Conservation (phyloP, 2,329 filamentous ascomycete genomes). For the Trichophyton mentagrophytes region DNA sequence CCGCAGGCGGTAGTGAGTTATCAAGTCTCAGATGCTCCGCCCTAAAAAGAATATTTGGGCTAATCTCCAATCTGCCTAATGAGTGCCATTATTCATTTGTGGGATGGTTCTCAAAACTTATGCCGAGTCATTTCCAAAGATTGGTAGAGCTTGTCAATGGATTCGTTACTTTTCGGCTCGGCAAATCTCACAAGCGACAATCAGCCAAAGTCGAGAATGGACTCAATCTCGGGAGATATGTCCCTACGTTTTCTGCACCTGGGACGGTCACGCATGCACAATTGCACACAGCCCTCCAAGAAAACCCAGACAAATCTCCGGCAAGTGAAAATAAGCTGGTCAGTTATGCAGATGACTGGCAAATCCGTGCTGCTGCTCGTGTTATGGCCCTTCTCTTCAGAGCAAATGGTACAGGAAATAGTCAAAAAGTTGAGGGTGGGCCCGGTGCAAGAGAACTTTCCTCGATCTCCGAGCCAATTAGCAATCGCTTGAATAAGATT, state of each 20-base stretch:
- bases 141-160: conserved; percentile 64
- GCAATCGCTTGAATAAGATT: not conserved
- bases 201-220: conserved; percentile 44
- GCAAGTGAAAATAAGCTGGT: conserved; percentile 42
- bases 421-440: conserved; percentile 26
- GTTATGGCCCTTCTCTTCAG: conserved; percentile 71
- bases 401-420: conserved; percentile 53
- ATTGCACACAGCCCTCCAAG: conserved; percentile 62
- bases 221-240: conserved; percentile 46
- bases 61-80: conserved; percentile 62
- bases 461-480: not conserved
- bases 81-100: conserved; percentile 66
- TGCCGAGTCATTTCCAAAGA: conserved; percentile 53
- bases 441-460: not conserved
- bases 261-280: conserved; percentile 53
- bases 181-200: conserved; percentile 56
- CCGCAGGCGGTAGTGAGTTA: not conserved
- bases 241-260: conserved; percentile 59
- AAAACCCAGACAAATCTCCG: conserved; percentile 24
- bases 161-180: conserved; percentile 70
- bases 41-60: conserved; percentile 69
- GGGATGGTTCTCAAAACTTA: conserved; percentile 62
- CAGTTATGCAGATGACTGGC: conserved; percentile 74
- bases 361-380: conserved; percentile 66
- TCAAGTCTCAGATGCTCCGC: conserved; percentile 66